Evolutionary conservation across 2,329 filamentous ascomycete genomes (phyloP).

Genomic region (Diaporthe ilicicola): DNA sequence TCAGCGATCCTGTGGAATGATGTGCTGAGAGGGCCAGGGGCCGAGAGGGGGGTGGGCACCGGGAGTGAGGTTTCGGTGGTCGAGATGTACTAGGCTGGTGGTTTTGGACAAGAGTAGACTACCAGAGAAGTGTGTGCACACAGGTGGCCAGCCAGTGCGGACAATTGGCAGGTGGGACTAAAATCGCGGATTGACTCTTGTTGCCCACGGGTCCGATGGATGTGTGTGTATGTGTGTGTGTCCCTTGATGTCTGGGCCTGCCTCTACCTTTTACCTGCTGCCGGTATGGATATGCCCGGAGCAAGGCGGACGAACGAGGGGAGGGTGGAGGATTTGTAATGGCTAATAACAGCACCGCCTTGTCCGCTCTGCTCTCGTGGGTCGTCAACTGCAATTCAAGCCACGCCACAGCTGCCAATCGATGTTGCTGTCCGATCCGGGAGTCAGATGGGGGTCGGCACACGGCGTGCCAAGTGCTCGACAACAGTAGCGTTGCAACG

Average conservation of each 20-base stretch:
- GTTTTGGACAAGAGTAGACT: not conserved
- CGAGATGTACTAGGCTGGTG: not conserved
- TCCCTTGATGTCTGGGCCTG: not conserved
- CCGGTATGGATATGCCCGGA: not conserved
- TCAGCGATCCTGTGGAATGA: conserved; percentile 8
- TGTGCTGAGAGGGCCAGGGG: not conserved
- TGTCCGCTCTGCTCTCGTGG: not conserved
- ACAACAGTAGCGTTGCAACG: not conserved
- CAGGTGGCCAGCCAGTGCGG: no score
- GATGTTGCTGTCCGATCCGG: conserved; percentile 6
- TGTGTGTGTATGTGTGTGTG: not conserved
- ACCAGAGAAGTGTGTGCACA: not conserved
- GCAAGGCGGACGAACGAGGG: not conserved
- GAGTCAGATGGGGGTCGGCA: not conserved
- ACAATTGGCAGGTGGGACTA: not conserved
- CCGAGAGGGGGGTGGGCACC: conserved; percentile 1
- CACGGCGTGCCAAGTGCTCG: not conserved
- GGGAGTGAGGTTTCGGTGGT: conserved; percentile 1
- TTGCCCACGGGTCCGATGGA: not conserved
- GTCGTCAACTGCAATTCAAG: not conserved
- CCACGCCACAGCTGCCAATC: not conserved
- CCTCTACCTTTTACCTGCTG: not conserved
- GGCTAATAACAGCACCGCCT: not conserved
- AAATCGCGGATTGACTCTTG: not conserved
- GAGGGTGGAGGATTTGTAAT: not conserved